phyloP scores from a whole-genome alignment of 2,329 filamentous ascomycete genomes.

The Aspergillus tubingensis region DNA sequence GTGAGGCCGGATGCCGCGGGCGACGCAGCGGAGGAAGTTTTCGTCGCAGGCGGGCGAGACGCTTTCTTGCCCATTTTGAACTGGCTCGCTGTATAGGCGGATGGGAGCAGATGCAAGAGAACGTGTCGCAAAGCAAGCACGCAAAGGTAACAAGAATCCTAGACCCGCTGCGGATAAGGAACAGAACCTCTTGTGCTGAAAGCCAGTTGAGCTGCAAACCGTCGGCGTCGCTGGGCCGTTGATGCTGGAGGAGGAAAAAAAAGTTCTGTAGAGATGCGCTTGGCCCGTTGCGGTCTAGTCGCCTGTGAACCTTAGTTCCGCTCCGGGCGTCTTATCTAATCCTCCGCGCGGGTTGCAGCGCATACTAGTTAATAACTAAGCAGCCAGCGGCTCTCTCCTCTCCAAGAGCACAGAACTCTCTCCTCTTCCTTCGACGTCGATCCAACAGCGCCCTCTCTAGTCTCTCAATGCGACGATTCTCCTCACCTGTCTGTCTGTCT shows the following conservation, averaged over 20 bases:
- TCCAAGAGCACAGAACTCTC: no score
- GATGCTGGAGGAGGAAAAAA: slow-evolving; percentile 42
- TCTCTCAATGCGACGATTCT: no score
- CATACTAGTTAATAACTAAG: no score
- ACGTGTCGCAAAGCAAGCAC: slow-evolving; percentile 7
- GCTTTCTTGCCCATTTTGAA: slow-evolving; percentile 51
- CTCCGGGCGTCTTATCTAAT: slow-evolving; percentile 37
- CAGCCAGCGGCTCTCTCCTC: no score
- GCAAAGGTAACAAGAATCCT: slow-evolving; percentile 10
- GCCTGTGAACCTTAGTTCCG: slow-evolving; percentile 11
- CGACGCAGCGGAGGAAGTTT: slow-evolving; percentile 47
- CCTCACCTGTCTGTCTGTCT: no score
- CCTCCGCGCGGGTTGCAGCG: slow-evolving; percentile 7
- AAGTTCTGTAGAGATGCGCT: slow-evolving; percentile 45
- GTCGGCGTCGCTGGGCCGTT: slow-evolving; percentile 26
- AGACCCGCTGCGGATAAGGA: slow-evolving; percentile 17
- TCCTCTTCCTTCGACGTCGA: no score
- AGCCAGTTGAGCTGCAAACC: slow-evolving; percentile 28
- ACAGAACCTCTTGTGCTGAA: slow-evolving; percentile 20
- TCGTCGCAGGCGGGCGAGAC: slow-evolving; percentile 44
- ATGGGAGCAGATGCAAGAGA: slow-evolving; percentile 4
- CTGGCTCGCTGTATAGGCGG: slow-evolving; percentile 4
- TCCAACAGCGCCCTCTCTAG: no score
- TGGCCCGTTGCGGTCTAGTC: slow-evolving; percentile 33
- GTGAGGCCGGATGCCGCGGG: slow-evolving; percentile 40